Conservation (phyloP, 805 yeast species). For the Priceomyces fermenticarens region DNA sequence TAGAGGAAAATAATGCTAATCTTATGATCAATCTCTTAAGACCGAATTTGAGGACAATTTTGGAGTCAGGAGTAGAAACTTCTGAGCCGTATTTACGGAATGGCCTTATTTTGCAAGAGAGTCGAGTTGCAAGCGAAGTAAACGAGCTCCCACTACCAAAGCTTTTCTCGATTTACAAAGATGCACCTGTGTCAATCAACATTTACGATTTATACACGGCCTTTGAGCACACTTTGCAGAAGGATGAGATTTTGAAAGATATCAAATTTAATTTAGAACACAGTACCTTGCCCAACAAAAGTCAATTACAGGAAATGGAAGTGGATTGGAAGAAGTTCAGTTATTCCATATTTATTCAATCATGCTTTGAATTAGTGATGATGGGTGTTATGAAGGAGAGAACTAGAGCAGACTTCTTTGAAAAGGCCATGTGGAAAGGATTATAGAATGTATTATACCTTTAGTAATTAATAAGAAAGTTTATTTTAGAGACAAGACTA, state of each 20-base stretch:
- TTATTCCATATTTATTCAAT: slow-evolving; percentile 72
- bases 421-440: slow-evolving; percentile 71
- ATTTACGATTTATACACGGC: slow-evolving; percentile 65
- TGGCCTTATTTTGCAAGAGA: slow-evolving; percentile 10
- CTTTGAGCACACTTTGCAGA: slow-evolving; percentile 49
- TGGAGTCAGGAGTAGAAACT: slow-evolving; percentile 32
- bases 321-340: slow-evolving; percentile 60
- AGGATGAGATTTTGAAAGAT: slow-evolving; percentile 18
- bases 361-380: slow-evolving; percentile 64
- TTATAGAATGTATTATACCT: slow-evolving; percentile 25
- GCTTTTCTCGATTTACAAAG: slow-evolving; percentile 69
- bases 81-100: slow-evolving; percentile 20
- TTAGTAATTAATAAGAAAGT: no score
- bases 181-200: slow-evolving; percentile 69
- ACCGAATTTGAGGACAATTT: slow-evolving; percentile 29
- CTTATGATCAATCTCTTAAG: slow-evolving; percentile 36
- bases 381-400: slow-evolving; percentile 68
- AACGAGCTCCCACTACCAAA: slow-evolving; percentile 50
- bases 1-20: slow-evolving; percentile 38
- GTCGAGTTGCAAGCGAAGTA: slow-evolving; percentile 1
- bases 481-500: no score
- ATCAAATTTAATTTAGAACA: slow-evolving; percentile 7
- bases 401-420: slow-evolving; percentile 62
- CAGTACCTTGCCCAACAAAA: background rate
- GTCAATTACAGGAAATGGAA: slow-evolving; percentile 17